Conservation (phyloP, 306 rosid genomes). For the Malus fusca region DNA sequence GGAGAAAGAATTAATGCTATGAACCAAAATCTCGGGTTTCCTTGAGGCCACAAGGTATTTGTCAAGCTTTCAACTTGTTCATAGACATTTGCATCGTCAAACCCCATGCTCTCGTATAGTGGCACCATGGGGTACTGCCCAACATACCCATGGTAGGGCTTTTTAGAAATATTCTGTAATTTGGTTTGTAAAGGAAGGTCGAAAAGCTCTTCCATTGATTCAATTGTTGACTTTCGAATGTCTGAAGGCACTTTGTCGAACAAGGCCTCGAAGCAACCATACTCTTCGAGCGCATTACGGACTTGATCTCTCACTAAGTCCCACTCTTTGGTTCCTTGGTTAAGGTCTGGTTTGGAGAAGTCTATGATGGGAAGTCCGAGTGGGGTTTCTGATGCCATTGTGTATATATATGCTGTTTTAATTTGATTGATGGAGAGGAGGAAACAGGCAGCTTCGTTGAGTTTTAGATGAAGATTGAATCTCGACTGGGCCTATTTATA, state of each 20-base stretch:
- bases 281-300: conserved; percentile 42
- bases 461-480: neutral
- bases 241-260: conserved; percentile 41
- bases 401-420: neutral
- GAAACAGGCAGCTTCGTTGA: neutral
- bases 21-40: conserved; percentile 50
- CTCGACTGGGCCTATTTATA: neutral
- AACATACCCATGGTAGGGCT: conserved; percentile 60
- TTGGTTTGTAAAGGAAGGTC: conserved; percentile 67
- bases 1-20: neutral
- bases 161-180: conserved; percentile 36
- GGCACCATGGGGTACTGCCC: conserved; percentile 60
- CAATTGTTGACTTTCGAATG: conserved; percentile 29
- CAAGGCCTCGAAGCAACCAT: conserved; percentile 63
- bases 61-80: conserved; percentile 35
- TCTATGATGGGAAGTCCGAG: conserved; percentile 51
- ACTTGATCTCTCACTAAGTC: conserved; percentile 47
- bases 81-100: conserved; percentile 36
- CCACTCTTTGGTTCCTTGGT: conserved; percentile 37
- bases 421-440: conserved; percentile 7
- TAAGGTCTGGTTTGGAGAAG: conserved; percentile 27
- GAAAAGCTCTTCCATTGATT: conserved; percentile 40
- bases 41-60: conserved; percentile 48
- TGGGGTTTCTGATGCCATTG: conserved; percentile 43
- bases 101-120: conserved; percentile 57